phyloP scores from a whole-genome alignment of 2,329 filamentous ascomycete genomes.

The Bipolaris victoriae region DNA sequence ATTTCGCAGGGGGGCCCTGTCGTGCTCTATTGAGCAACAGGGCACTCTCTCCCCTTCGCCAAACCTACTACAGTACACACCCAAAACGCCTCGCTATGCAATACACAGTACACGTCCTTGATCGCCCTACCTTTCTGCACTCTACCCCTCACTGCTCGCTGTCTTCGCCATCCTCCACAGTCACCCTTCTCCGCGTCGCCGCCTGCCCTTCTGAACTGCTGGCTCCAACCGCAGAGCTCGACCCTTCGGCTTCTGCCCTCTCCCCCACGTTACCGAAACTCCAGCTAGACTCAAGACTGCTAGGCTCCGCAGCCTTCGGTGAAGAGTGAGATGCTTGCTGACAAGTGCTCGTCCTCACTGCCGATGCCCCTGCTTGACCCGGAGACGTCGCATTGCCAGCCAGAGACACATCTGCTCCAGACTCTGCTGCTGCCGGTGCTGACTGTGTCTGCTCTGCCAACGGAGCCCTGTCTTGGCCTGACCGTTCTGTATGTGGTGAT shows the following conservation, averaged over 20 bases:
- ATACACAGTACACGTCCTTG: conserved; percentile 15
- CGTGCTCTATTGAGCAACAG: conserved; percentile 1
- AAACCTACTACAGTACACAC: conserved; percentile 9
- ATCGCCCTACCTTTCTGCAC: too few species aligned
- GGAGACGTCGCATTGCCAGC: conserved; percentile 12
- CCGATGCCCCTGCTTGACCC: conserved; percentile 8
- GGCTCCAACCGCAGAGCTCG: conserved; percentile 38
- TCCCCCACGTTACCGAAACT: conserved; percentile 42
- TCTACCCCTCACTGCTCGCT: conserved; percentile 24
- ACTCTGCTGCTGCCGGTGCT: background rate
- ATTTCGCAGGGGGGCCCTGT: conserved; percentile 17
- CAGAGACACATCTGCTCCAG: conserved; percentile 6
- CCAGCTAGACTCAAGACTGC: conserved; percentile 46
- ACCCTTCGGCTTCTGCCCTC: conserved; percentile 34
- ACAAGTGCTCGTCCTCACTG: background rate
- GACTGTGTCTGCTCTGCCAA: conserved; percentile 1
- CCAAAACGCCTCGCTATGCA: conserved; percentile 50
- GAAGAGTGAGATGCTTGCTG: conserved; percentile 20
- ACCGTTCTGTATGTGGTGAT: conserved; percentile 14
- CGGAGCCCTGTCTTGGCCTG: conserved; percentile 2
- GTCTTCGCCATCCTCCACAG: conserved; percentile 44
- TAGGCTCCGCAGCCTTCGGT: conserved; percentile 36
- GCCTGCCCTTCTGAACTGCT: conserved; percentile 31
- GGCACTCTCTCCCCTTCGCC: background rate
- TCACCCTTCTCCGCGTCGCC: conserved; percentile 35